A percentile compares a stretch with the other conserved stretches of the same genome.
Evolutionary conservation across 768 basidiomycete species (phyloP).

Genomic region (Tulasnella sp.): DNA sequence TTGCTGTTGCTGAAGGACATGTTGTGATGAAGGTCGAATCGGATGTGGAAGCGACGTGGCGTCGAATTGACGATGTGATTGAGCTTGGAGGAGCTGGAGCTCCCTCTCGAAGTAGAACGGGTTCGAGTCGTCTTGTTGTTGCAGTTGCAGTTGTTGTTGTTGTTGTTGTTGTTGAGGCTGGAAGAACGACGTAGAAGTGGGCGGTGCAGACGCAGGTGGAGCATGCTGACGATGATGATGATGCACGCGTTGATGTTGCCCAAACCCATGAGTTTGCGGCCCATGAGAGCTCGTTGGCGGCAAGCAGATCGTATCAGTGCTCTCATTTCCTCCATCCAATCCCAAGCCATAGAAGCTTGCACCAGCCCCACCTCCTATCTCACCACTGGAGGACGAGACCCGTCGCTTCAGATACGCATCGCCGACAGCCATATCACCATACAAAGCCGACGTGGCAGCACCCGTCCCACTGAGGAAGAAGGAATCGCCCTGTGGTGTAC

Average conservation of each 20-base stretch:
- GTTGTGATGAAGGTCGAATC: too few species aligned
- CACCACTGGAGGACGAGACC: not conserved
- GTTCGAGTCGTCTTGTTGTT: slow-evolving; percentile 4
- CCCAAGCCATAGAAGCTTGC: not conserved
- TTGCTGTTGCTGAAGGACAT: not conserved
- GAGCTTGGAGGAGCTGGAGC: slow-evolving; percentile 5
- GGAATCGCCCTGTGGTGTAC: too few species aligned
- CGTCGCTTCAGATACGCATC: too few species aligned
- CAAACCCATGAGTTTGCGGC: too few species aligned
- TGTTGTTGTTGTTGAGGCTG: not conserved
- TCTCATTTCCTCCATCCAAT: not conserved
- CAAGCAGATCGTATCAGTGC: too few species aligned
- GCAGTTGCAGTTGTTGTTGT: not conserved
- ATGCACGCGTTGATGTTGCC: not conserved
- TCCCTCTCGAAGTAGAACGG: slow-evolving; percentile 9
- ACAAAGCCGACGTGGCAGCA: too few species aligned
- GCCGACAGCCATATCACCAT: too few species aligned
- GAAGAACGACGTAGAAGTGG: not conserved
- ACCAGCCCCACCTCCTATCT: not conserved
- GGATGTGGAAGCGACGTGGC: not conserved
- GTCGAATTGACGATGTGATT: not conserved
- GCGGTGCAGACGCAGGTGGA: not conserved
- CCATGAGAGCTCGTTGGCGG: not conserved
- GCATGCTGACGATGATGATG: not conserved
- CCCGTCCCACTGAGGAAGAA: too few species aligned